These are phyloP conservation scores for Ramalina intermedia DNA, from an alignment of 495 filamentous ascomycete species.

Conservation along the genomic window DNA sequence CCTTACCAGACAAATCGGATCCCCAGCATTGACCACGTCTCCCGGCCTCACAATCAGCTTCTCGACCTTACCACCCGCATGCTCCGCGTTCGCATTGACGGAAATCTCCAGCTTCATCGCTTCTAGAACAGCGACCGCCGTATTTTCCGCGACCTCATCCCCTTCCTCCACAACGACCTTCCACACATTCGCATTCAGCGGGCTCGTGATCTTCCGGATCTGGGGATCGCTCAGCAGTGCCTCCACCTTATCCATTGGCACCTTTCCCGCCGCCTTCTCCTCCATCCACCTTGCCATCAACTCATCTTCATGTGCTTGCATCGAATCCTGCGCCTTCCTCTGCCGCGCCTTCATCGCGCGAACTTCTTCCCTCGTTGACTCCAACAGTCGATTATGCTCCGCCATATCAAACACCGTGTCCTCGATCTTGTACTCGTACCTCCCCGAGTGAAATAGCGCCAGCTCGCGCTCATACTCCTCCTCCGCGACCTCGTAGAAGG, in stretches of 20 bases:
- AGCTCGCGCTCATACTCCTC: conserved; percentile 30
- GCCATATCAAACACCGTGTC: conserved; percentile 37
- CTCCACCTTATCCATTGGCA: conserved; percentile 28
- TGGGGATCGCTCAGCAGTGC: conserved; percentile 29
- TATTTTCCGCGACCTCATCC: conserved; percentile 20
- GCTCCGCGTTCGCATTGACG: conserved; percentile 19
- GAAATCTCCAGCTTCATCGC: conserved; percentile 45
- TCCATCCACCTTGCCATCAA: conserved; percentile 29
- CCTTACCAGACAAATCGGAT: conserved; percentile 21
- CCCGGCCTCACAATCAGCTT: conserved; percentile 28
- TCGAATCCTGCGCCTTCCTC: conserved; percentile 30
- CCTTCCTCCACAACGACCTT: conserved; percentile 35
- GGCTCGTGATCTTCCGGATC: conserved; percentile 29
- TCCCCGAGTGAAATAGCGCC: conserved; percentile 28
- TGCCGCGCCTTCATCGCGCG: conserved; percentile 26
- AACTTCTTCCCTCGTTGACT: conserved; percentile 28
- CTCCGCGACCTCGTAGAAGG: conserved; percentile 37
- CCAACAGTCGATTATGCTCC: conserved; percentile 33
- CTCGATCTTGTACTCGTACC: conserved; percentile 34
- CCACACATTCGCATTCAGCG: conserved; percentile 44
- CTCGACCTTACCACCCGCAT: conserved; percentile 19
- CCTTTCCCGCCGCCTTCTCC: conserved; percentile 31
- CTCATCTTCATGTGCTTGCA: conserved; percentile 29
- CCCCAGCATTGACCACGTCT: conserved; percentile 28
- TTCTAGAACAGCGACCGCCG: conserved; percentile 31